phyloP scores from a whole-genome alignment of 345 rosid species.

The Hevea brasiliensis region DNA sequence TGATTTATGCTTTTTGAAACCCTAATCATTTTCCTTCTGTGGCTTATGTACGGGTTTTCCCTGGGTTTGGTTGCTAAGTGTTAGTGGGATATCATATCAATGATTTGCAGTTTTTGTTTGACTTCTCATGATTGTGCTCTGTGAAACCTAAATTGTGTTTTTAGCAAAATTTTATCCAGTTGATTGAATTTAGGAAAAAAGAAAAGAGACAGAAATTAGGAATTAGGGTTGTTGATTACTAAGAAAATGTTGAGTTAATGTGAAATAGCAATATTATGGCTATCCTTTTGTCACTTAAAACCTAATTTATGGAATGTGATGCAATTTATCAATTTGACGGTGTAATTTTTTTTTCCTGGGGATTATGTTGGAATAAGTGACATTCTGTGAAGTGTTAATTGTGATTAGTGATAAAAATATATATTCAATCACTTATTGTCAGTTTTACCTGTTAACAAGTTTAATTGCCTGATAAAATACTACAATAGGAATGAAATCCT shows the following conservation, averaged over 20 bases:
- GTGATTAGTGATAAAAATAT: not conserved
- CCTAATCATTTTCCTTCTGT: not conserved
- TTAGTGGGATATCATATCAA: too few relatives aligned
- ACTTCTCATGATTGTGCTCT: too few relatives aligned
- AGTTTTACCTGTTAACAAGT: too few relatives aligned
- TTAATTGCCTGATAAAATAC: too few relatives aligned
- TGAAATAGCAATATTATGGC: not conserved
- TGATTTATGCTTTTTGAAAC: slow-evolving; percentile 1
- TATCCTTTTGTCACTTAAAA: not conserved
- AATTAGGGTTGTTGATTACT: not conserved
- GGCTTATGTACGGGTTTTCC: not conserved
- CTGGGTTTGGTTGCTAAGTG: too few relatives aligned
- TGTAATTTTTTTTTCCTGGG: not conserved
- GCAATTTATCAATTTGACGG: not conserved
- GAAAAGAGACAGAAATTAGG: too few relatives aligned
- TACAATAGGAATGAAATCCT: too few relatives aligned
- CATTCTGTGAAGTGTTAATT: not conserved
- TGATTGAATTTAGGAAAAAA: not conserved
- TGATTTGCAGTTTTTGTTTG: too few relatives aligned
- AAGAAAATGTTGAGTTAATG: not conserved
- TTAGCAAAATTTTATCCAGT: not conserved
- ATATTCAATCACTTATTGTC: too few relatives aligned
- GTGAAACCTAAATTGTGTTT: not conserved
- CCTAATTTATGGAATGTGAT: not conserved
- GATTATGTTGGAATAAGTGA: not conserved